phyloP scores from a whole-genome alignment of 768 basidiomycete genomes.

The Leccinum obscurum region DNA sequence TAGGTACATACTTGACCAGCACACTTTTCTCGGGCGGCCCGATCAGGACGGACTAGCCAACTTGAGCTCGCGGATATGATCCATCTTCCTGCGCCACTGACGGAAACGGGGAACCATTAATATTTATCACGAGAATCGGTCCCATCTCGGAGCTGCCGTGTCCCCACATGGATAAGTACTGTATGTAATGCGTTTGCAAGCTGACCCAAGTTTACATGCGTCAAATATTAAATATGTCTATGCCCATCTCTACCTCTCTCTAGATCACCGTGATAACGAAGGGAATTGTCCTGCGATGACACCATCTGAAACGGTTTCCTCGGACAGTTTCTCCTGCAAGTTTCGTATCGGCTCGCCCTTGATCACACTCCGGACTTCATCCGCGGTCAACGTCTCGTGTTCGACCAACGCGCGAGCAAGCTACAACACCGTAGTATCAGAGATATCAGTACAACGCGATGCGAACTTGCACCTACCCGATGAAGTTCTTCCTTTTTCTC shows the following conservation, averaged over 20 bases:
- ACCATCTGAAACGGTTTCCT: conserved; percentile 35
- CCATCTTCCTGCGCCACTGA: background rate
- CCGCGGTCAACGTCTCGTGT: conserved; percentile 87
- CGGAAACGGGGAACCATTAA: background rate
- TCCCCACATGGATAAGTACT: background rate
- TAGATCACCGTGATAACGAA: background rate
- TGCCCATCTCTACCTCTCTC: background rate
- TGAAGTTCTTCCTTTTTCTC: conserved; percentile 75
- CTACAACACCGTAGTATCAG: conserved; percentile 37
- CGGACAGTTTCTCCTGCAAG: conserved; percentile 64
- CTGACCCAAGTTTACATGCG: background rate
- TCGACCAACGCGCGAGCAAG: conserved; percentile 91
- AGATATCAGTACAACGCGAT: background rate
- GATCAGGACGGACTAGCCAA: background rate
- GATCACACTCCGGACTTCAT: conserved; percentile 86
- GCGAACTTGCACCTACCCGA: conserved; percentile 44
- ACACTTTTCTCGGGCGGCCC: too few species aligned
- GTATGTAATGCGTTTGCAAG: background rate
- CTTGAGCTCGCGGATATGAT: background rate
- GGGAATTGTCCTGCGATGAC: background rate
- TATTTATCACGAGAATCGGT: background rate
- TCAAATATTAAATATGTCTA: conserved; percentile 4
- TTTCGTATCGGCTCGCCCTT: conserved; percentile 77
- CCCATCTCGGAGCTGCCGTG: background rate
- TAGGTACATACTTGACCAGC: too few species aligned